Conservation (phyloP, 2,329 filamentous ascomycete species). For the Xylaria sp. region DNA sequence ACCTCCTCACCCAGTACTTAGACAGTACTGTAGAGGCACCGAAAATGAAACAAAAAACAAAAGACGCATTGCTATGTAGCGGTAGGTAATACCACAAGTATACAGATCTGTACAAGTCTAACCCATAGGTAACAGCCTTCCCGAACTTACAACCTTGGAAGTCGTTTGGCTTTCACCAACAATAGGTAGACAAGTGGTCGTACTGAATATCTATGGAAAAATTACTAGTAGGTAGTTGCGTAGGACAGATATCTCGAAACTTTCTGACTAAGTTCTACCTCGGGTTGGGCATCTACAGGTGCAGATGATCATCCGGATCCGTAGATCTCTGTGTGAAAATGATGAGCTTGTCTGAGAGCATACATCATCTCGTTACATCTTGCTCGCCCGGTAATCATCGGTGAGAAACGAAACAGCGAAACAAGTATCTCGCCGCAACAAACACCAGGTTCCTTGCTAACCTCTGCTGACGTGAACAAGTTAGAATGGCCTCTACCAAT, state of each 20-base stretch:
- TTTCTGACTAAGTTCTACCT: too few relatives aligned
- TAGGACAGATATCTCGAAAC: too few relatives aligned
- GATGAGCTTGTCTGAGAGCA: not conserved
- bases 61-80: too few relatives aligned
- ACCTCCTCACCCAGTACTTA: too few relatives aligned
- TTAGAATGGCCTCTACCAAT: not conserved
- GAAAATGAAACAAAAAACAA: not conserved
- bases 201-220: too few relatives aligned
- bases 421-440: not conserved
- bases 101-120: not conserved
- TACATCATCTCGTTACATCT: too few relatives aligned
- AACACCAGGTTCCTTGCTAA: not conserved
- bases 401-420: too few relatives aligned
- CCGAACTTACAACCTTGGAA: not conserved
- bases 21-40: not conserved
- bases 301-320: too few relatives aligned
- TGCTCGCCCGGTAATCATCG: not conserved
- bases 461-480: not conserved
- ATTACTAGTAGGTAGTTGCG: too few relatives aligned
- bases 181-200: too few relatives aligned
- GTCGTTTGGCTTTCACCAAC: too few relatives aligned
- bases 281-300: too few relatives aligned
- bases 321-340: not conserved
- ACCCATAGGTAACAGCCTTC: not conserved
- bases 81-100: not conserved